Evolutionary conservation across 306 rosid species (phyloP).

Genomic region (Crotalaria pallida): DNA sequence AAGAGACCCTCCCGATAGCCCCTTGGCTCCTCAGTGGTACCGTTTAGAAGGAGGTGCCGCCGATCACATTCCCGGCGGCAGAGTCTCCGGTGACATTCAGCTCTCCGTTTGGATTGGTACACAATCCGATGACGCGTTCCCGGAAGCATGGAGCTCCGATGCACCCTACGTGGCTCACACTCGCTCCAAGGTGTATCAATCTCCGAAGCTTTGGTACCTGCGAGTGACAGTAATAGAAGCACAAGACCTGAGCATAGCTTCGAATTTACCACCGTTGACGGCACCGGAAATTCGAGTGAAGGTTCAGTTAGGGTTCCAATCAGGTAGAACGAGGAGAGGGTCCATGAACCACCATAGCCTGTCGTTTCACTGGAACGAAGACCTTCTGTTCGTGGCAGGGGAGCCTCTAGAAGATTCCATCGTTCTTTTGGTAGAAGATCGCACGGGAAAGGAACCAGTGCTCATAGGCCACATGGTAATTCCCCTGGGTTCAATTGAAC

Average conservation of each 20-base stretch:
- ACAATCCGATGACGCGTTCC: constrained; percentile 42
- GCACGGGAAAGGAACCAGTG: constrained; percentile 53
- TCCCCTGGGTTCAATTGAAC: constrained; percentile 65
- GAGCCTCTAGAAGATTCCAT: constrained; percentile 90
- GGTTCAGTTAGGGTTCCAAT: constrained; percentile 67
- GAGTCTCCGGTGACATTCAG: constrained; percentile 43
- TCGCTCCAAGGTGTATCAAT: constrained; percentile 44
- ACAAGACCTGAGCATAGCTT: constrained; percentile 45
- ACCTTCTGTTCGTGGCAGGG: constrained; percentile 77
- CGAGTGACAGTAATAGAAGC: constrained; percentile 38
- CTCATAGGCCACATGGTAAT: constrained; percentile 56
- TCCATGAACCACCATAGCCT: constrained; percentile 72
- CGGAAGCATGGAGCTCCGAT: constrained; percentile 39
- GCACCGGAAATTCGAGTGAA: constrained; percentile 74
- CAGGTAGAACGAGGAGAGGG: constrained; percentile 66
- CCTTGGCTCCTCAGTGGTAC: constrained; percentile 52
- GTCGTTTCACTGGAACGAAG: constrained; percentile 84
- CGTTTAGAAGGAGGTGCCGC: constrained; percentile 38
- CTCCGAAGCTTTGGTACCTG: constrained; percentile 46
- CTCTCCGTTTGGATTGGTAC: constrained; percentile 46
- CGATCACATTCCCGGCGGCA: constrained; percentile 22
- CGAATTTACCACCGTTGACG: constrained; percentile 84
- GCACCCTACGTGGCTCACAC: constrained; percentile 42
- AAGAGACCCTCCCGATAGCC: constrained; percentile 45
- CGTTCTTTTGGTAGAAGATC: constrained; percentile 64